These are phyloP conservation scores for Hansenula sp. DNA, from an alignment of 1,139 yeast species.

Conservation along the genomic window DNA sequence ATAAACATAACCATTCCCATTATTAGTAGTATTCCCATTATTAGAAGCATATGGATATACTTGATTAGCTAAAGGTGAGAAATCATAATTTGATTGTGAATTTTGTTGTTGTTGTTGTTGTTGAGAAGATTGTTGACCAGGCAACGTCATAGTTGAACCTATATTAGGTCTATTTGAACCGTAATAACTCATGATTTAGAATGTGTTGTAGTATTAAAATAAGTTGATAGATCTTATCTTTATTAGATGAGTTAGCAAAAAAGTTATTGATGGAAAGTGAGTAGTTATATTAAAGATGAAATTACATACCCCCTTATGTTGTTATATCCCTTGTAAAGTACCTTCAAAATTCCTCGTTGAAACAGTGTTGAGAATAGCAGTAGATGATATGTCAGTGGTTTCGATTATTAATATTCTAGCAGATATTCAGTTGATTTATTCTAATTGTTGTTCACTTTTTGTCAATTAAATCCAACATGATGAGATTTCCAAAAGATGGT, in stretches of 20 bases:
- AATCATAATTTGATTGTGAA: constrained; percentile 1
- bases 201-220: not conserved
- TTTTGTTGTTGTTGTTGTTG: constrained; percentile 1
- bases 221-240: not conserved
- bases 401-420: too few relatives aligned
- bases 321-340: too few relatives aligned
- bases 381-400: too few relatives aligned
- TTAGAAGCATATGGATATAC: constrained; percentile 3
- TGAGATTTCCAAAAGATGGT: not conserved
- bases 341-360: too few relatives aligned
- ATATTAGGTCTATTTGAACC: not conserved
- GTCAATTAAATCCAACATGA: not conserved
- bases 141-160: constrained; percentile 1
- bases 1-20: constrained; percentile 5
- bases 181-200: not conserved
- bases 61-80: constrained; percentile 4
- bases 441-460: not conserved
- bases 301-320: too few relatives aligned
- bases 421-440: too few relatives aligned
- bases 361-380: too few relatives aligned
- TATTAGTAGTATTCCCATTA: constrained; percentile 1
- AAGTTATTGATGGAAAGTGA: too few relatives aligned
- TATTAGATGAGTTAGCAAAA: too few relatives aligned
- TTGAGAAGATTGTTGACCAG: constrained; percentile 2
- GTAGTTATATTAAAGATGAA: too few relatives aligned